Conservation (phyloP, 192 early-diverging fungal species). For the Funneliformis geosporum region DNA sequence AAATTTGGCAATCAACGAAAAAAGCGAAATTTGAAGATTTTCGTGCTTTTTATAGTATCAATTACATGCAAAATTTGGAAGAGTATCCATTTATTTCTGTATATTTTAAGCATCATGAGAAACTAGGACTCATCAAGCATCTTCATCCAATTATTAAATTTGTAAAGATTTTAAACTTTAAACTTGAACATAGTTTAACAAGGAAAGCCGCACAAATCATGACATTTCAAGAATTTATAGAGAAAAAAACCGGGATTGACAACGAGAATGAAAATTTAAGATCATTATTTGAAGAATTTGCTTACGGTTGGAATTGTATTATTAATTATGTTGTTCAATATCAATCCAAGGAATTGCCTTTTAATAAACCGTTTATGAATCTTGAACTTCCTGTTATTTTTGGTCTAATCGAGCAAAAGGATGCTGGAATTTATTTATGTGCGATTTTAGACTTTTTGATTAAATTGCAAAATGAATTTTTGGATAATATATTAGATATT, state of each 20-base stretch:
- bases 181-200: constrained; percentile 20
- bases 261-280: neutral
- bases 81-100: constrained; percentile 24
- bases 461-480: neutral
- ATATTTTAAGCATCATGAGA: constrained; percentile 27
- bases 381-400: neutral
- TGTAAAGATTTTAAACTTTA: neutral
- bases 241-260: neutral
- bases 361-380: neutral
- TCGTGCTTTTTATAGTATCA: neutral
- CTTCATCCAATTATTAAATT: constrained; percentile 24
- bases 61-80: neutral
- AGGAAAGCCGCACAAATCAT: constrained; percentile 15
- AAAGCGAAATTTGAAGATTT: neutral
- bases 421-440: neutral
- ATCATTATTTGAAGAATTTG: neutral
- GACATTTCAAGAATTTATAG: neutral
- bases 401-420: neutral
- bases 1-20: neutral
- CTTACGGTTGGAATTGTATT: neutral
- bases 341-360: neutral
- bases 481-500: neutral
- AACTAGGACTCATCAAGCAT: neutral
- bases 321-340: neutral
- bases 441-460: neutral